Evolutionary conservation across 768 basidiomycete species (phyloP), one percentile per base, ranked within the genome.

Genomic region (Sporobolomyces pararoseus): DNA sequence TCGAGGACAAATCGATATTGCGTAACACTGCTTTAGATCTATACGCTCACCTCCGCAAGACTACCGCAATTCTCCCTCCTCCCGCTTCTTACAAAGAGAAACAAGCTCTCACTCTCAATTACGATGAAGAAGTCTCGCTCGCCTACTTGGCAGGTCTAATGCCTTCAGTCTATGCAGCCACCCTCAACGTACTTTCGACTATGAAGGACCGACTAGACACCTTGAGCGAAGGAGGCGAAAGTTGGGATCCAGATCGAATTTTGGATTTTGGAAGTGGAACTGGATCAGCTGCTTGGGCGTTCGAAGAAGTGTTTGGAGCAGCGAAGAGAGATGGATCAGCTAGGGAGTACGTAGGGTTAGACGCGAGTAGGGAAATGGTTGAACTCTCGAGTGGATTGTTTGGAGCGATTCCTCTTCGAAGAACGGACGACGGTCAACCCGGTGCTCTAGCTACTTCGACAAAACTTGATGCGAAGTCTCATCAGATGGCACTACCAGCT

Each of bases 71-170:
- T 17, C 89, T 91, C 76, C 77, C 75, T 29, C 57, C 81, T 34
- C 82, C 83, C 54, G 77, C 79, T 16, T 76, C 76, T 13, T 73
- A 76, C 2, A 68, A 29, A 29, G 63, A 67, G 27, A 83, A 91
- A 91, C 86, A 94, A 92, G 84, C 82, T 89, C 80, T 90, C 76
- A 71, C 68, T 77, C 61, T 69, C 72, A 69, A 37, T 57, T 73
- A 52, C 73, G 74, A 83, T 47, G 83, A 84, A 63, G 83, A 88
- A 32, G 89, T 92, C 72, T 90, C 87, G 29, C 86, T 88, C 31
- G 91, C 91, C 7, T 94, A 92, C 78, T 88, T 88, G 19, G 86
- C 89, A 17, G 83, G 93, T 57, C 88, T 87, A n/a, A 84, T 94
- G 72, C 91, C 91, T 1, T 86, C 87, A 4, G 89, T 92, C 80